These are phyloP conservation scores for Tilletia setariae DNA, from an alignment of 1,284 basidiomycete species.

Conservation along the genomic window DNA sequence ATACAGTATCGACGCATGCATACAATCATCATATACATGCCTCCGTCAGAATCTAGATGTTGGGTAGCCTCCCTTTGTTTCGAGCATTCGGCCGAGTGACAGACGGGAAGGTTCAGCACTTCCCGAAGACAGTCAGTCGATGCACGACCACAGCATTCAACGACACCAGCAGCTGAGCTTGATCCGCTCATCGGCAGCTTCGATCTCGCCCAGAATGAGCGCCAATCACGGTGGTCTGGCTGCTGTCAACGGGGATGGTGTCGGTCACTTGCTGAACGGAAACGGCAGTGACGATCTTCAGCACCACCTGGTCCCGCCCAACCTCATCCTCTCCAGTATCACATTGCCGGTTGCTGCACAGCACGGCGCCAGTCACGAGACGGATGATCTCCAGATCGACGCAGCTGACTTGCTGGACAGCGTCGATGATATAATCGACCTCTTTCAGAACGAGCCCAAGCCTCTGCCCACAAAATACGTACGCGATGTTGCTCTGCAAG, in stretches of 20 bases:
- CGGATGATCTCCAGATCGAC: neutral
- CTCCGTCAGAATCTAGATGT: too few relatives aligned
- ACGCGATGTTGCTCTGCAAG: slow-evolving; percentile 6
- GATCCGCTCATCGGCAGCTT: too few relatives aligned
- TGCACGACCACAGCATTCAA: too few relatives aligned
- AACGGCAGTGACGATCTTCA: neutral
- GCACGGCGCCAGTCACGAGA: neutral
- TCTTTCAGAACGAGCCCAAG: neutral
- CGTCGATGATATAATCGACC: slow-evolving; percentile 1
- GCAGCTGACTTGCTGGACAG: slow-evolving; percentile 8
- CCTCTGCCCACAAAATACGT: slow-evolving; percentile 10
- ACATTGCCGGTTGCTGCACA: neutral
- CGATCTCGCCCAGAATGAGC: neutral
- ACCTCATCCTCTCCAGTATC: neutral
- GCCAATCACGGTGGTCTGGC: slow-evolving; percentile 4
- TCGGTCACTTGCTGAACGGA: too few relatives aligned
- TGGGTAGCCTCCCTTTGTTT: too few relatives aligned
- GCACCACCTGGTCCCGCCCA: slow-evolving; percentile 8
- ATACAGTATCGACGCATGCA: too few relatives aligned
- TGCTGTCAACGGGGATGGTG: neutral
- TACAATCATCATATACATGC: too few relatives aligned
- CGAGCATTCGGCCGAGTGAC: too few relatives aligned
- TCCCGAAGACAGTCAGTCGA: too few relatives aligned
- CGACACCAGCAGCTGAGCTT: too few relatives aligned
- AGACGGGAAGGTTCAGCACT: too few relatives aligned